Evolutionary conservation across 345 rosid genomes (phyloP).

Genomic region (Anacardium occidentale): DNA sequence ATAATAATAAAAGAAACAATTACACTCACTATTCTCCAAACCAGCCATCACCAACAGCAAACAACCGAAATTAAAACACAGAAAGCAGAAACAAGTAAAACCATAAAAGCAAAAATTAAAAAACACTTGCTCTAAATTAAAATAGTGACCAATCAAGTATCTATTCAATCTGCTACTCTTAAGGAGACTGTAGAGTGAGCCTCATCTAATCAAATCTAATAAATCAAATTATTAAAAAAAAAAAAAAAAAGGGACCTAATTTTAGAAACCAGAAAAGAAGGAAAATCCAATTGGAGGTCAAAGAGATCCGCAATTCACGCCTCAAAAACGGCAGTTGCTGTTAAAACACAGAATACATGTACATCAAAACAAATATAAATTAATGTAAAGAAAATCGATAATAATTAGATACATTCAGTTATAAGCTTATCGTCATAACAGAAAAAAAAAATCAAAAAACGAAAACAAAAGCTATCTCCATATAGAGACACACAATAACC

Average conservation of each 20-base stretch:
- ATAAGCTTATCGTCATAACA: background rate
- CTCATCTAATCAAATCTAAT: constrained; percentile 15
- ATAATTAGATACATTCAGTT: background rate
- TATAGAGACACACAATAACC: background rate
- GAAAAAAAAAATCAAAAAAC: background rate
- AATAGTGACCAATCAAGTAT: constrained; percentile 19
- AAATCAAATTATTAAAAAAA: constrained; percentile 16
- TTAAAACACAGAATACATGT: constrained; percentile 17
- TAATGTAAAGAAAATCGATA: background rate
- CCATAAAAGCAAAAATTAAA: background rate
- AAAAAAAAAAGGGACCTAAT: constrained; percentile 28
- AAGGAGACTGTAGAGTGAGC: constrained; percentile 29
- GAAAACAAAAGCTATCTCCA: background rate
- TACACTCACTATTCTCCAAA: constrained; percentile 5
- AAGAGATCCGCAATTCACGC: constrained; percentile 62
- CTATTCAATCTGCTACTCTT: constrained; percentile 40
- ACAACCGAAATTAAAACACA: constrained; percentile 4
- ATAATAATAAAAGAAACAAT: too few species aligned
- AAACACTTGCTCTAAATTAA: background rate
- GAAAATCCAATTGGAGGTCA: constrained; percentile 24
- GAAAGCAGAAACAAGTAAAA: constrained; percentile 12
- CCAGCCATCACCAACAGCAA: constrained; percentile 5
- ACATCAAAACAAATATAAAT: constrained; percentile 16
- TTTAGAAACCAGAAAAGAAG: constrained; percentile 32
- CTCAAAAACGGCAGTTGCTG: constrained; percentile 25